Base-by-base conservation (phyloP, 2,329 filamentous ascomycete genomes). In the Truncatella angustata region DNA sequence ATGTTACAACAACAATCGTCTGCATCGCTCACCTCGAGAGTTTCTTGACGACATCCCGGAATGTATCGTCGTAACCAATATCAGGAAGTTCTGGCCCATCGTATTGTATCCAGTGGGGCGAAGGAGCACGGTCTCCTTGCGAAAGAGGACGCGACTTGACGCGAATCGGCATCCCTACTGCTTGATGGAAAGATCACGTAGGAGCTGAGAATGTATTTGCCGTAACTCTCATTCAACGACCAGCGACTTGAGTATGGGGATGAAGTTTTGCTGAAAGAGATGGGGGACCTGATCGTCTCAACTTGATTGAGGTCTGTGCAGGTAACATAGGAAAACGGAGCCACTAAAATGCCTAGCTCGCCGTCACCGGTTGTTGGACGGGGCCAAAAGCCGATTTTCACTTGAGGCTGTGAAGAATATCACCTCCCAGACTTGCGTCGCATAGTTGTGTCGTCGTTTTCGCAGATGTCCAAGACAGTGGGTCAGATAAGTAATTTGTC, bases 11-110 rank as follows among this genome's bases (percentile, higher is more conserved):
- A n/a, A n/a, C n/a, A n/a, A n/a, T n/a, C n/a, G n/a, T n/a, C n/a
- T n/a, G n/a, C n/a, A n/a, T n/a, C n/a, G n/a, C 36, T 55, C 67
- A 87, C 83, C 75, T 65, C 2, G 85, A 86, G 32, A 90, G 73
- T 71, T 88, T 86, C 70, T 84, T 83, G 51, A 88, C 80, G 16
- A 90, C 74, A 12, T 77, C 74, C 42, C 84, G 81, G 62, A 90
- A 88, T 21, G 72, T 68, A 60, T 90, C 85, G 21, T 78, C 71
- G 14, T 77, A 70, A 6, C 65, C 67, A 59, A 90, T 86, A 36
- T 79, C 69, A 16, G 85, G 85, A 30, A 86, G 70, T 10, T 73
- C 64, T 3, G 58, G 52, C 39, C 28, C 9, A 10, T 64, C 62
- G 20, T 57, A 58, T 1, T 55, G 65, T 30, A 40, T 51, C 39